A percentile compares a stretch with the other conserved stretches of the same genome.
Evolutionary conservation across 1,284 basidiomycete species (phyloP).

Genomic region (Ceratobasidium sp.): DNA sequence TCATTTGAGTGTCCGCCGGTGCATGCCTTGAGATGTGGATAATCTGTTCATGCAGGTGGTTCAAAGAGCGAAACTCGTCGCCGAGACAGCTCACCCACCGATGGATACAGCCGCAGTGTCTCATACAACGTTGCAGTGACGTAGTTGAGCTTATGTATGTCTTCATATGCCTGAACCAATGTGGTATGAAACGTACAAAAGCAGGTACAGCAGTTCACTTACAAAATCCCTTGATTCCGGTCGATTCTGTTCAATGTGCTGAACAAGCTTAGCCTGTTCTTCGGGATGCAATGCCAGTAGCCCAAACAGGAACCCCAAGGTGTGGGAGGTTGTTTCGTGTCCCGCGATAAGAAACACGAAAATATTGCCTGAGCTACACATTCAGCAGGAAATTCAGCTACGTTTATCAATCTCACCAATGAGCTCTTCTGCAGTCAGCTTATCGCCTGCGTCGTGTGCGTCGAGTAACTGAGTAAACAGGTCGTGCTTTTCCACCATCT

Average conservation of each 20-base stretch:
- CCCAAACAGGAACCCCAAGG: slow-evolving; percentile 24
- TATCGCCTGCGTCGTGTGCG: slow-evolving; percentile 16
- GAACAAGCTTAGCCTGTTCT: slow-evolving; percentile 26
- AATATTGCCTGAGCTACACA: slow-evolving; percentile 9
- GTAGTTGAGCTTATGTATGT: slow-evolving; percentile 46
- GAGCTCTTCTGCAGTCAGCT: slow-evolving; percentile 16
- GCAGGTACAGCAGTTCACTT: slow-evolving; percentile 6
- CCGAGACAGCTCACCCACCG: no score
- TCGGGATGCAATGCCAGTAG: slow-evolving; percentile 40
- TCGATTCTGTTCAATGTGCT: slow-evolving; percentile 32
- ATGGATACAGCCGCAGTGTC: slow-evolving; percentile 30
- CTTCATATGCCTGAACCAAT: slow-evolving; percentile 50
- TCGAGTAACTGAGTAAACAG: slow-evolving; percentile 50
- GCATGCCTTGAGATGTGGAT: background rate
- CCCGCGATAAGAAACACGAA: slow-evolving; percentile 45
- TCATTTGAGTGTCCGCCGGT: slow-evolving; percentile 7
- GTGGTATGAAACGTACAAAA: background rate
- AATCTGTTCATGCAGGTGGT: no score
- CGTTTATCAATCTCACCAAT: slow-evolving; percentile 13
- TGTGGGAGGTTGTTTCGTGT: slow-evolving; percentile 46
- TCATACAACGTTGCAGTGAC: slow-evolving; percentile 20
- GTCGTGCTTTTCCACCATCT: background rate
- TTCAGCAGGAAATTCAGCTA: background rate
- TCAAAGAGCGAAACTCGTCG: no score
- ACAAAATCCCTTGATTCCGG: slow-evolving; percentile 12